Conservation (phyloP, 108 stramenopile species). For the Nannochloropsis oceanica region DNA sequence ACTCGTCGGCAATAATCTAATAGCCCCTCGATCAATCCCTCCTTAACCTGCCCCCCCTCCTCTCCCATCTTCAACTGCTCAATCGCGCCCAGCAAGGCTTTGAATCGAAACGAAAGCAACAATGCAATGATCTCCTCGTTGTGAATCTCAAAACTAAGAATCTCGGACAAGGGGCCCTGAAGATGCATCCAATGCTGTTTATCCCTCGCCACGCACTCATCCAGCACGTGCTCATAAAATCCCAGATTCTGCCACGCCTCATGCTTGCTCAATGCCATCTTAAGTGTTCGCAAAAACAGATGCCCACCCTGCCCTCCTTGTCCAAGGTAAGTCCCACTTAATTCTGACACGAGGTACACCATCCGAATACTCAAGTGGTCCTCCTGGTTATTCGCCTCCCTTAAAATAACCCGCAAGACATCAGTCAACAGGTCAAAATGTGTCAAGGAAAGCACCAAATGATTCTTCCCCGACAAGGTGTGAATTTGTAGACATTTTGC, state of each 20-base stretch:
- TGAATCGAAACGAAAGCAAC: neutral
- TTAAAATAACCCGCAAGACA: neutral
- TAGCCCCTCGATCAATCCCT: neutral
- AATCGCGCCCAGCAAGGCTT: neutral
- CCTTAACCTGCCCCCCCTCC: too few relatives aligned
- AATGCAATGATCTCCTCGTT: neutral
- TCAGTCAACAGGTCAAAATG: neutral
- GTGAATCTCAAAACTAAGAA: neutral
- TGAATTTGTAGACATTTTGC: neutral
- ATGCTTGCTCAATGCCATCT: neutral
- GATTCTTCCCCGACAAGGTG: neutral
- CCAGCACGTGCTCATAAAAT: neutral
- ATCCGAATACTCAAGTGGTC: neutral
- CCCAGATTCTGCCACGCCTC: neutral
- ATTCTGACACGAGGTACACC: neutral
- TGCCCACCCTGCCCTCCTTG: neutral
- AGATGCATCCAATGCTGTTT: neutral
- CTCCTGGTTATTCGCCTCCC: neutral
- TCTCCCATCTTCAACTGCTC: neutral
- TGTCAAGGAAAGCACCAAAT: neutral
- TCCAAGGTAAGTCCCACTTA: neutral
- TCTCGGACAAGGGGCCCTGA: neutral
- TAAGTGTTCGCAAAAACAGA: neutral
- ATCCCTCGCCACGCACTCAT: neutral
- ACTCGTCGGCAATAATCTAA: neutral